phyloP scores from a whole-genome alignment of 2,329 filamentous ascomycete species.

The Aspergillus persii region DNA sequence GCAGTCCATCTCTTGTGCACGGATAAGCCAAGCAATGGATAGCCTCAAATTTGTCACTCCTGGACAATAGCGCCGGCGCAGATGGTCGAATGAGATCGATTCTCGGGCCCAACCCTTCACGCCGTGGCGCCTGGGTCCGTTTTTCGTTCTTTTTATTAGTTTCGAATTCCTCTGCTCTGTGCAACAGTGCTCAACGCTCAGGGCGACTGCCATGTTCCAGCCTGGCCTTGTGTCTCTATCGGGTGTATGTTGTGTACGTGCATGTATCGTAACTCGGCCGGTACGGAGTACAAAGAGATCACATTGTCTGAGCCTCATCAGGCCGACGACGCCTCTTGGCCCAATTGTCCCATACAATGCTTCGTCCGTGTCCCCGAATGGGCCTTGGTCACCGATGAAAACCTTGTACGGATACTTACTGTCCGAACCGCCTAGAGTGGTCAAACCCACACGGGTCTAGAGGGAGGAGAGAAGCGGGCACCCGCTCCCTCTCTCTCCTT shows the following conservation, averaged over 20 bases:
- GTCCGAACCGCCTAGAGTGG: neutral
- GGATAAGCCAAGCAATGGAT: slow-evolving; percentile 5
- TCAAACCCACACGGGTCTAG: neutral
- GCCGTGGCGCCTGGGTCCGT: slow-evolving; percentile 2
- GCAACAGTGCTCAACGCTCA: slow-evolving; percentile 15
- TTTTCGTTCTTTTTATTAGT: neutral
- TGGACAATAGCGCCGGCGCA: slow-evolving; percentile 13
- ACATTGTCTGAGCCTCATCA: neutral
- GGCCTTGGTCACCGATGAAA: neutral
- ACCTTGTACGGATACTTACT: neutral
- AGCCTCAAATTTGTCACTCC: slow-evolving; percentile 16
- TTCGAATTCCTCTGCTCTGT: slow-evolving; percentile 2
- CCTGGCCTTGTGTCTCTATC: neutral
- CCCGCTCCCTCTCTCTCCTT: too few species aligned
- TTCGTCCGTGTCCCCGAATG: neutral
- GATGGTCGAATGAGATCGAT: slow-evolving; percentile 4
- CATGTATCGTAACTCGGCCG: neutral
- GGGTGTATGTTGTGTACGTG: neutral
- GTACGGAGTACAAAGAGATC: neutral
- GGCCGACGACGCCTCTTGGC: neutral
- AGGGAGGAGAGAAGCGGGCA: neutral
- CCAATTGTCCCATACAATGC: neutral
- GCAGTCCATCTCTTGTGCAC: neutral
- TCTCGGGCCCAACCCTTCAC: neutral
- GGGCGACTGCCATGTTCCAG: slow-evolving; percentile 6